Evolutionary conservation across 2,329 filamentous ascomycete genomes (phyloP).

Genomic region (Stylonectria norvegica): DNA sequence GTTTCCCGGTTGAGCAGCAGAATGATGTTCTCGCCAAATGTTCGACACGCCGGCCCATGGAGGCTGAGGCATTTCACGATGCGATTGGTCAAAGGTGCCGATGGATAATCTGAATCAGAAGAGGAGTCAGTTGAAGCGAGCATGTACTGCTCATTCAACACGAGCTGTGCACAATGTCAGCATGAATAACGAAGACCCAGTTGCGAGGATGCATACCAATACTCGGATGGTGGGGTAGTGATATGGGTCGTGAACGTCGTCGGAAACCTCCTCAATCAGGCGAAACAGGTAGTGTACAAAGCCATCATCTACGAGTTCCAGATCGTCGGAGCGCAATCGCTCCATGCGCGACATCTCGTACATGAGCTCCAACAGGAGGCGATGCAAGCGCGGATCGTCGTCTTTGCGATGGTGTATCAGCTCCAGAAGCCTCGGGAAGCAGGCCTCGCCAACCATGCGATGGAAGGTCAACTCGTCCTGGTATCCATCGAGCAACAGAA

Average conservation of each 20-base stretch:
- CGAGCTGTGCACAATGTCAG: conserved; percentile 57
- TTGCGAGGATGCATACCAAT: no score
- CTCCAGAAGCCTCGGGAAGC: conserved; percentile 79
- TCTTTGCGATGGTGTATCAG: conserved; percentile 67
- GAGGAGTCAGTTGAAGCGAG: conserved; percentile 60
- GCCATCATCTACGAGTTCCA: conserved; percentile 71
- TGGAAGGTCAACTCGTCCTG: conserved; percentile 74
- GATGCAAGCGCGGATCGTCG: conserved; percentile 69
- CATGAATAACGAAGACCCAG: background rate
- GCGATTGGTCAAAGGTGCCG: conserved; percentile 73
- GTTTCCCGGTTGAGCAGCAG: conserved; percentile 90
- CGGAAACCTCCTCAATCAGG: conserved; percentile 81
- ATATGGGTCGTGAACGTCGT: conserved; percentile 88
- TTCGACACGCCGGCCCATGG: conserved; percentile 78
- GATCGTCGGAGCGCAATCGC: conserved; percentile 69
- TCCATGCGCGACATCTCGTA: conserved; percentile 98
- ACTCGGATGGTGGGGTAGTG: conserved; percentile 95
- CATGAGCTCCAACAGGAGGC: conserved; percentile 78
- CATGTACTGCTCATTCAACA: conserved; percentile 98
- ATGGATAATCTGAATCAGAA: conserved; percentile 33
- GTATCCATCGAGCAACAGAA: conserved; percentile 84
- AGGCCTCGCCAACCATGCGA: conserved; percentile 81
- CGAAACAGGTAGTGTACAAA: conserved; percentile 83
- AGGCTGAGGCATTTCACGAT: conserved; percentile 88
- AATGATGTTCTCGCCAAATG: conserved; percentile 97